These are phyloP conservation scores for Setomelanomma holmii DNA, from an alignment of 2,329 filamentous ascomycete species.

Conservation along the genomic window DNA sequence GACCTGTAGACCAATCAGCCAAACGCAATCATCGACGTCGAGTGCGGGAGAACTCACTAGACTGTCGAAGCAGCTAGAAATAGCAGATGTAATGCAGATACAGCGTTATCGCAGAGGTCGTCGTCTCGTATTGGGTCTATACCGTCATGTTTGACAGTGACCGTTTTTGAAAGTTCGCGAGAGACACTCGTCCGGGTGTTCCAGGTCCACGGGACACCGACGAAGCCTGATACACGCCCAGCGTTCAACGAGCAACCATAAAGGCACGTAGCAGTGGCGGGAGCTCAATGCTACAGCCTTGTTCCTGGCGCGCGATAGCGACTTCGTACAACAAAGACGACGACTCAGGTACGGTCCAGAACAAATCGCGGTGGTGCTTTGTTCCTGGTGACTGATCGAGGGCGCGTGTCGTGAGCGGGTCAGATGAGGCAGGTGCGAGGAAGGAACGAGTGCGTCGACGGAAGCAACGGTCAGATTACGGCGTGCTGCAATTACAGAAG, in stretches of 20 bases:
- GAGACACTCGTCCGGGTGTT: constrained; percentile 23
- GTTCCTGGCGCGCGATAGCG: constrained; percentile 5
- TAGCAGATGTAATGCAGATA: constrained; percentile 31
- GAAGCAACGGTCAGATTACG: constrained; percentile 28
- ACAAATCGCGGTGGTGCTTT: constrained; percentile 22
- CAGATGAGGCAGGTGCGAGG: constrained; percentile 12
- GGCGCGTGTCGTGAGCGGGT: constrained; percentile 29
- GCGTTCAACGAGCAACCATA: constrained; percentile 23
- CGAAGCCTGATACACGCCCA: constrained; percentile 22
- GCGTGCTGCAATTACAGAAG: constrained; percentile 15
- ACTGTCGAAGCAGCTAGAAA: constrained; percentile 45
- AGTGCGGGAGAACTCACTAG: constrained; percentile 39
- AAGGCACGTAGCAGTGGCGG: constrained; percentile 17
- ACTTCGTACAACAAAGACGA: constrained; percentile 11
- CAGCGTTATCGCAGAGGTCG: constrained; percentile 32
- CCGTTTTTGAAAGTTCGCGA: constrained; percentile 25
- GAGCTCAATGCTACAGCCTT: constrained; percentile 2
- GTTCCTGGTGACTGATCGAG: constrained; percentile 25
- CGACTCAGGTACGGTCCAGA: constrained; percentile 3
- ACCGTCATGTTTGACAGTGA: constrained; percentile 44
- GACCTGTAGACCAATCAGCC: constrained; percentile 36
- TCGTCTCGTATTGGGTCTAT: constrained; percentile 35
- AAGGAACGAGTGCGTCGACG: constrained; percentile 36
- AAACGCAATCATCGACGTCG: not conserved
- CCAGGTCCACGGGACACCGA: constrained; percentile 24